Evolutionary conservation across 345 rosid species (phyloP), one percentile per base, ranked within the genome.

Genomic region (Salix udensis): DNA sequence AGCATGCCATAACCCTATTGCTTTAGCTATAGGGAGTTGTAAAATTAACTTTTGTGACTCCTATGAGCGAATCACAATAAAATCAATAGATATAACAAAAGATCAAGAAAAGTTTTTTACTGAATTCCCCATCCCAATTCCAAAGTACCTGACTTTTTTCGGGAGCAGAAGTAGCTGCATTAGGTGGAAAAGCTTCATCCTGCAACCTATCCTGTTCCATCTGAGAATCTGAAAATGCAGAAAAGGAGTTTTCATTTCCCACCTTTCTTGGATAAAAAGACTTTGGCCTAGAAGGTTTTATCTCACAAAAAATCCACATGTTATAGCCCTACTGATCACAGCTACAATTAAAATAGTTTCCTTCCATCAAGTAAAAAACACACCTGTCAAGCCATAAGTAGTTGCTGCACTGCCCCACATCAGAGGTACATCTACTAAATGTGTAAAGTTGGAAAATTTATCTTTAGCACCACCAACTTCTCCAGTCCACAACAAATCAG

Each of bases 61-160:
- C 40, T 18, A 26, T 65, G 5, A 74, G 60, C 58, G 26, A 52
- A 15, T 31, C 26, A 6, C 68, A 42, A 66, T 16, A 36, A 58
- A 37, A 67, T 5, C 28, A 60, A 39, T 60, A 23, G 40, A 31
- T 18, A 10, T 21, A 69, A 0, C n/a, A 28, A 71, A 34, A 11
- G 1, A 42, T 55, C 36, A 15, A 52, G 26, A 9, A 34, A 12
- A 31, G n/a, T 58, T 34, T 9, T 18, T 21, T 34, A 37, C 30
- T 16, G 18, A 26, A 50, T 58, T 18, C 53, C 68, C 18, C 37
- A 28, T 76, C 48, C 70, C 76, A 70, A 31, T 4, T 61, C 68
- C 76, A 50, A 61, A 19, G 66, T 80, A 87, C 90, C 90, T 85
- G 79, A 72, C 58, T 78, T 68, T 60, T 76, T 78, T 78, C 85